A percentile compares a stretch with the other conserved stretches of the same genome.
These are phyloP conservation scores for Parasitella parasitica DNA, from an alignment of 371 early-diverging fungal genomes.

Conservation along the genomic window DNA sequence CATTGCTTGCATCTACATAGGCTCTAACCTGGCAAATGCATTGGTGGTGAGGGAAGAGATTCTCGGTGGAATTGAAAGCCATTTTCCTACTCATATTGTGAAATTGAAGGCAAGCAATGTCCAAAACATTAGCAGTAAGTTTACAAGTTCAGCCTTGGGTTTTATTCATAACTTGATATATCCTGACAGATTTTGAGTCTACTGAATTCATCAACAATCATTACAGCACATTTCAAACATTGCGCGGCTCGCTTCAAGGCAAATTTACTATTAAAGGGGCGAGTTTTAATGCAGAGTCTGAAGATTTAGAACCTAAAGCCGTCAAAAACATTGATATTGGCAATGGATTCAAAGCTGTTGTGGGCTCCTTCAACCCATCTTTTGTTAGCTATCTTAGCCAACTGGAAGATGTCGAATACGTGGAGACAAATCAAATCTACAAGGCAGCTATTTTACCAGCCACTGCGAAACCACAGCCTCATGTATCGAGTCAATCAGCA, in stretches of 20 bases:
- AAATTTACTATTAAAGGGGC: not conserved
- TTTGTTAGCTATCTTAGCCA: constrained; percentile 34
- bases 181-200: constrained; percentile 9
- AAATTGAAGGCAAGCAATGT: constrained; percentile 15
- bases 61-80: not conserved
- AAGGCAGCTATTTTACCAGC: constrained; percentile 13
- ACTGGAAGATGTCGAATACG: constrained; percentile 50
- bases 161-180: not conserved
- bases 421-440: constrained; percentile 54
- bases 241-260: constrained; percentile 5
- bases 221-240: constrained; percentile 12
- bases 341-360: constrained; percentile 11
- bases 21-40: not conserved
- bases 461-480: not conserved
- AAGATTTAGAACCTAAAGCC: not conserved
- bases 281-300: not conserved
- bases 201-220: constrained; percentile 18
- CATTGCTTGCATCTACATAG: not conserved
- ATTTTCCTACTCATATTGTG: constrained; percentile 19
- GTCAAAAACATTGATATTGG: constrained; percentile 17
- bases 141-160: no score
- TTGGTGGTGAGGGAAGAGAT: not conserved
- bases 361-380: constrained; percentile 19
- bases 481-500: not conserved
- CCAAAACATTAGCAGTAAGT: constrained; percentile 8